A percentile compares a stretch with the other conserved stretches of the same genome.
phyloP scores from a whole-genome alignment of 1,284 basidiomycete genomes.

The Phellopilus nigrolimitatus region DNA sequence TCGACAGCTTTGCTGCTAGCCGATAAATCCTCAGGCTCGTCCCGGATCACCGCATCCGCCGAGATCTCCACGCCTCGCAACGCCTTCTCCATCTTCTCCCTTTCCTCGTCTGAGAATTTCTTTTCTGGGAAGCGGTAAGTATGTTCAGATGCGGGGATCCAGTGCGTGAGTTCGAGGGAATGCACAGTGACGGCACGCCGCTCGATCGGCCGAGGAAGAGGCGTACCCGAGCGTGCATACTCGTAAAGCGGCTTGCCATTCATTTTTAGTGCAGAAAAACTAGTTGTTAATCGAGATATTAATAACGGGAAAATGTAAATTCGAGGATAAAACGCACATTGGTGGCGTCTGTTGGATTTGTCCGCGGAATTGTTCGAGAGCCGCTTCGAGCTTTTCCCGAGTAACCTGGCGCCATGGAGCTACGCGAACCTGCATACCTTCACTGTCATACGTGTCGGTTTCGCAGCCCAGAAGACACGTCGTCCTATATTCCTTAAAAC shows the following conservation, averaged over 20 bases:
- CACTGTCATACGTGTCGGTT: conserved; percentile 92
- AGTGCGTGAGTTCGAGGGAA: conserved; percentile 68
- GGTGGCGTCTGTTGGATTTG: conserved; percentile 88
- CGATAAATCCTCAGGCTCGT: conserved; percentile 29
- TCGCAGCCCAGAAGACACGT: conserved; percentile 91
- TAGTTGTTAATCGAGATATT: too few relatives aligned
- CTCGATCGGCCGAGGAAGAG: conserved; percentile 91
- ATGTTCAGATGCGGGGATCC: conserved; percentile 59
- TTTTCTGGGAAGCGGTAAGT: conserved; percentile 70
- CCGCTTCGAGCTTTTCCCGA: conserved; percentile 64
- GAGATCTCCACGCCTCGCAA: conserved; percentile 40
- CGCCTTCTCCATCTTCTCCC: conserved; percentile 62
- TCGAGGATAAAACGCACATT: conserved; percentile 81
- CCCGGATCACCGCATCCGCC: conserved; percentile 28
- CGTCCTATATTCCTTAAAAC: conserved; percentile 78
- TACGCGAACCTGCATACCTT: conserved; percentile 72
- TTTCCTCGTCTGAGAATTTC: conserved; percentile 64
- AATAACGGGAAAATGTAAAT: too few relatives aligned
- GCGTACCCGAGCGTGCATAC: conserved; percentile 87
- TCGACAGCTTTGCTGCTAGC: conserved; percentile 28
- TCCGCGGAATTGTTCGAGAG: conserved; percentile 78
- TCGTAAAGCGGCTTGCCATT: conserved; percentile 95
- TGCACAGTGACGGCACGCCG: conserved; percentile 81
- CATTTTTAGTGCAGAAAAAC: conserved; percentile 98
- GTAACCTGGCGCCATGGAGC: conserved; percentile 86